Evolutionary conservation across 176 grass and related monocot genomes (phyloP).

Genomic region (Themeda triandra): DNA sequence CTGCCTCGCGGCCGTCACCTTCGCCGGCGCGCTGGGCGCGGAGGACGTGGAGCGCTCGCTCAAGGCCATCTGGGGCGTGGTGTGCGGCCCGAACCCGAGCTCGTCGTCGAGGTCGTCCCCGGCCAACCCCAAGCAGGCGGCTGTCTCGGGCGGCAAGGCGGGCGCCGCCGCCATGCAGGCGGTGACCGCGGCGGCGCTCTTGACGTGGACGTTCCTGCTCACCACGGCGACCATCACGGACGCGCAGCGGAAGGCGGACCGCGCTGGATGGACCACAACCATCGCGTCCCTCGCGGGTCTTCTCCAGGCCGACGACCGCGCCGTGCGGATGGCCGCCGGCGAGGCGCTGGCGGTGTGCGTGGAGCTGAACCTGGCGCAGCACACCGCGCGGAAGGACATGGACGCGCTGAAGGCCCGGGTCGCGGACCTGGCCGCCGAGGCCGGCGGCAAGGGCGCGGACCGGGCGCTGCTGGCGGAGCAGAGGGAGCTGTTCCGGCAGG

Average conservation of each 20-base stretch:
- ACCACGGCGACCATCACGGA: neutral
- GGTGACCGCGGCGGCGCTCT: neutral
- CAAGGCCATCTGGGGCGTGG: neutral
- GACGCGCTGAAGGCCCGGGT: neutral
- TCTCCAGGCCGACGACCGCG: neutral
- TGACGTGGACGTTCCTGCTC: constrained; percentile 17
- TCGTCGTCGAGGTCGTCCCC: neutral
- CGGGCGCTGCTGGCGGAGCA: neutral
- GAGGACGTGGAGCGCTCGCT: neutral
- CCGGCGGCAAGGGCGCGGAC: neutral
- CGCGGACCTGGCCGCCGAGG: neutral
- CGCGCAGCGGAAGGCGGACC: neutral
- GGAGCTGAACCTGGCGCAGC: constrained; percentile 5
- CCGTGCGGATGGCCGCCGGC: constrained; percentile 16
- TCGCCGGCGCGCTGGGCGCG: neutral
- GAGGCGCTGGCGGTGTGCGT: constrained; percentile 22
- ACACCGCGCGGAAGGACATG: constrained; percentile 17
- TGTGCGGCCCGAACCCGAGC: neutral
- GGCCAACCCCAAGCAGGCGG: neutral
- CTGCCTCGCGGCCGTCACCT: constrained; percentile 25
- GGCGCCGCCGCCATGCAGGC: neutral
- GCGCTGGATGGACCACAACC: neutral
- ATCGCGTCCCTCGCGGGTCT: neutral
- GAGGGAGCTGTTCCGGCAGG: constrained; percentile 15
- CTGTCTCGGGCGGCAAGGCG: neutral